A percentile compares a stretch with the other conserved stretches of the same genome.
Conservation (phyloP, 805 yeast genomes). For the Pichia sporocuriosa region DNA sequence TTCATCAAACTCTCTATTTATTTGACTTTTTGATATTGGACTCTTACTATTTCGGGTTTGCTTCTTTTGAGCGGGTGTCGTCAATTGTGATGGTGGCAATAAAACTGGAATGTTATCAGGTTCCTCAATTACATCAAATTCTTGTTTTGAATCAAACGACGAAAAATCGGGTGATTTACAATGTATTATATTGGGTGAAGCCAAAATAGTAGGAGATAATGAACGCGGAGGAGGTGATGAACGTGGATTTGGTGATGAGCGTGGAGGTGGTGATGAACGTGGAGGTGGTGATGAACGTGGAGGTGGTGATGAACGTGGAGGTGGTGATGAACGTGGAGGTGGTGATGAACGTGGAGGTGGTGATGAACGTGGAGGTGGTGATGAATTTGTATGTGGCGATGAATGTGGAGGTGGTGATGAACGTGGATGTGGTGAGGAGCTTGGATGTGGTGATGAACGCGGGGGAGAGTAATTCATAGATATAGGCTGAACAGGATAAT, state of each 20-base stretch:
- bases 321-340: neutral
- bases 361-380: neutral
- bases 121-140: no score
- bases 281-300: conserved; percentile 4
- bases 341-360: conserved; percentile 3
- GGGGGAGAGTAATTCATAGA: no score
- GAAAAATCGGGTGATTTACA: neutral
- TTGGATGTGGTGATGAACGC: no score
- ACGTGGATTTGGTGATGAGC: neutral
- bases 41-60: conserved; percentile 13
- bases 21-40: conserved; percentile 13
- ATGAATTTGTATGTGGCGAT: neutral
- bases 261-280: conserved; percentile 1
- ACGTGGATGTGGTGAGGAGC: no score
- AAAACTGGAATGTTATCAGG: neutral
- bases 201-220: neutral
- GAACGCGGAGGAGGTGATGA: neutral
- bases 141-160: no score
- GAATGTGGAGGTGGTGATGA: neutral
- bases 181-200: conserved; percentile 2
- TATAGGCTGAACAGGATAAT: no score
- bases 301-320: neutral
- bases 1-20: conserved; percentile 24
- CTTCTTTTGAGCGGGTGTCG: neutral
- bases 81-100: neutral